phyloP scores from a whole-genome alignment of 768 basidiomycete genomes.

The Mycena capillaripes region DNA sequence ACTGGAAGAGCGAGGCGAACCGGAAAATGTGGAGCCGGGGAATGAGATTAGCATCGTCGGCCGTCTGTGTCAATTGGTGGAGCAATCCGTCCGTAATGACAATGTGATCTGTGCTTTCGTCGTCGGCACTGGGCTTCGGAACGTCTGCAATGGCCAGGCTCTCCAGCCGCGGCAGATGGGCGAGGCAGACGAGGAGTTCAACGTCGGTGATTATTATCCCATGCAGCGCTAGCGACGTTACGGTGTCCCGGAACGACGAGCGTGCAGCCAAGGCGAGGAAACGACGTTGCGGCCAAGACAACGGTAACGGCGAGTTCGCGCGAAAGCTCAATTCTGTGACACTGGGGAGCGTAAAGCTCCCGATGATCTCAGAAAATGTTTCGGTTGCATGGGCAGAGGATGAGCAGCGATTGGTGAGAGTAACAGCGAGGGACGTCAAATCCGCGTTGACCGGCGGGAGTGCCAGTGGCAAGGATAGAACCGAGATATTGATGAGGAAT shows the following conservation, averaged over 20 bases:
- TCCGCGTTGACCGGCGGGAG: neutral
- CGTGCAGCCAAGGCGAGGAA: constrained; percentile 8
- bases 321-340: neutral
- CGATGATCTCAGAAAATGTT: neutral
- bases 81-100: constrained; percentile 16
- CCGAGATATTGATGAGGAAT: neutral
- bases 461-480: neutral
- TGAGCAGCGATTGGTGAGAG: neutral
- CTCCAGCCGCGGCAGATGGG: neutral
- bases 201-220: neutral
- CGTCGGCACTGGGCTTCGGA: neutral
- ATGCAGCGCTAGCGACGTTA: constrained; percentile 7
- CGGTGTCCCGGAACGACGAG: constrained; percentile 4
- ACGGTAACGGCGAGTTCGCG: neutral
- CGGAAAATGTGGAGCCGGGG: constrained; percentile 9
- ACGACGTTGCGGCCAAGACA: neutral
- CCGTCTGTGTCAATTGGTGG: neutral
- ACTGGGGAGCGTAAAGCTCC: neutral
- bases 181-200: constrained; percentile 3
- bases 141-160: constrained; percentile 8
- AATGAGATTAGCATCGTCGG: neutral
- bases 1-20: constrained; percentile 3
- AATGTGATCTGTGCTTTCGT: constrained; percentile 1
- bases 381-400: neutral
- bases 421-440: neutral